Evolutionary conservation across 805 yeast genomes (phyloP).

Genomic region (Starmerella potacharoeniae): DNA sequence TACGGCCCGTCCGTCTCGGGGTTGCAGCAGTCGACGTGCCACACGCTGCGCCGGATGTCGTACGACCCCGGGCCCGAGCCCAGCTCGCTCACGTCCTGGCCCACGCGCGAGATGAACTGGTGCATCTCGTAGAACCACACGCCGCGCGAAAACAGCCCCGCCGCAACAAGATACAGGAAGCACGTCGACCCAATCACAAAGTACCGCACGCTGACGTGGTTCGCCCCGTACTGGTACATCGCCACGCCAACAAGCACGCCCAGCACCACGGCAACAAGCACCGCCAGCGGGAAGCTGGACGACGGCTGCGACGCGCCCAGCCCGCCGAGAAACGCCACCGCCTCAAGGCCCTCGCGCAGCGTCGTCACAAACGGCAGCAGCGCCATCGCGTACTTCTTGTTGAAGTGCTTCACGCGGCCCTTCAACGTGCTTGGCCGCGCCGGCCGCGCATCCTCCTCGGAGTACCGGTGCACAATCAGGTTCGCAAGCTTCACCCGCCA

Average conservation of each 20-base stretch:
- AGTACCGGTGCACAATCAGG: slow-evolving; percentile 25
- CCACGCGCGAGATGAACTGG: slow-evolving; percentile 61
- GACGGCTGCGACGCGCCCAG: slow-evolving; percentile 65
- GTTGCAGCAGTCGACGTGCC: slow-evolving; percentile 95
- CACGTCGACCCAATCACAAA: slow-evolving; percentile 68
- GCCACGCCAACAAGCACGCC: slow-evolving; percentile 56
- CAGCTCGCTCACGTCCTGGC: slow-evolving; percentile 74
- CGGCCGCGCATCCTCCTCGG: background rate
- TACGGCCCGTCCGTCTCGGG: slow-evolving; percentile 86
- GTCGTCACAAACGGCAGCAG: slow-evolving; percentile 77
- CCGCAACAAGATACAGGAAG: slow-evolving; percentile 71
- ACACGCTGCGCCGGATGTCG: slow-evolving; percentile 62
- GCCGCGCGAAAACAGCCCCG: slow-evolving; percentile 77
- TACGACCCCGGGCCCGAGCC: slow-evolving; percentile 93
- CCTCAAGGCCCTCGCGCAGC: slow-evolving; percentile 81
- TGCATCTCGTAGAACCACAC: slow-evolving; percentile 85
- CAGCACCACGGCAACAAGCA: slow-evolving; percentile 42
- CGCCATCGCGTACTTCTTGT: slow-evolving; percentile 53
- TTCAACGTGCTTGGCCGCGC: background rate
- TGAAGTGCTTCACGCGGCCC: slow-evolving; percentile 9
- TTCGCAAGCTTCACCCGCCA: slow-evolving; percentile 57
- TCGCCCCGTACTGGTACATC: slow-evolving; percentile 62
- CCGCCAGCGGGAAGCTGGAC: slow-evolving; percentile 53
- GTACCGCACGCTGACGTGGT: slow-evolving; percentile 59
- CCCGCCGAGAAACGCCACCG: slow-evolving; percentile 85